Evolutionary conservation across 768 basidiomycete species (phyloP), one percentile per base, ranked within the genome.

Genomic region (Pleurotus tuber-regium): DNA sequence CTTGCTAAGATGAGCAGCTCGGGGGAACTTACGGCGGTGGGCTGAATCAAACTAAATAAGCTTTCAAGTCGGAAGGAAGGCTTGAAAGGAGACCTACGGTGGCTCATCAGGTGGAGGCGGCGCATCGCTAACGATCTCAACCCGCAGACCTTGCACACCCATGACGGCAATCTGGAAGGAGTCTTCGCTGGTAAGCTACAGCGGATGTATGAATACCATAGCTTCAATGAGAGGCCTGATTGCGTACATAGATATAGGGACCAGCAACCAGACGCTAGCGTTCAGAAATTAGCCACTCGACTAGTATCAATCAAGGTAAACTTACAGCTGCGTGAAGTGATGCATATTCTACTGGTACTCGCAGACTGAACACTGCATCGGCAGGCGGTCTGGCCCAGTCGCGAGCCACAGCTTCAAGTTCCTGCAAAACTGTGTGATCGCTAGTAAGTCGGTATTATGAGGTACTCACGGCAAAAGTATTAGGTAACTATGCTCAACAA

Each of bases 311-410:
- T 26, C 28, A 57, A 55, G 29, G 48, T 19, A 4, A 21, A 72
- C 87, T 63, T 63, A 92, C 89, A 41, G 89, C 84, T 48, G 91
- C 90, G 60, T 89, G 86, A 26, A 90, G 76, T 23, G 90, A 90
- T 1, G 88, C 91, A 68, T 79, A 92, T 66, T 93, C 91, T n/a
- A 89, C 85, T 2, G 91, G 91, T 0, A 92, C 82, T 21, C 91
- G 87, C 51, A 93, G 70, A 55, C 77, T 76, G 72, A 92, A 89
- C 39, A 77, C 67, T 33, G 81, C 86, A 64, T 87, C 88, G 48
- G 89, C 87, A 12, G 91, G 89, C 10, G 90, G 89, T 60, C 89
- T 91, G 21, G 85, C 82, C 91, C 91, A 93, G 52, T 91, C 88
- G 62, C 87, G 76, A 9, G 89, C 91, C 41, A 87, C 77, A 23